A percentile compares a stretch with the other conserved stretches of the same genome.
Conservation (phyloP, 2,329 filamentous ascomycete genomes). For the Fusarium musae region DNA sequence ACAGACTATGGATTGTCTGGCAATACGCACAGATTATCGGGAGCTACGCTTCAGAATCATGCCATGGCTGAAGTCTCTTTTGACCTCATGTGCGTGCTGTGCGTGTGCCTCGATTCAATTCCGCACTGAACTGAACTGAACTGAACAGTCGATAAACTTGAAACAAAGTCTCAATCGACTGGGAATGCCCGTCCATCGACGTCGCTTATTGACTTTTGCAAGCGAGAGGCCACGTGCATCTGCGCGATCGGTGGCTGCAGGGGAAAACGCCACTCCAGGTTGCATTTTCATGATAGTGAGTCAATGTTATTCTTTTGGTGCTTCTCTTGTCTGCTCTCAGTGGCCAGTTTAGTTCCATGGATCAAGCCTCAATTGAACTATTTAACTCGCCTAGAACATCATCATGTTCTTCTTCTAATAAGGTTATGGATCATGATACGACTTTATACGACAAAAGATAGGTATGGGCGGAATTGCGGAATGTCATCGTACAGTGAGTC, state of each 20-base stretch:
- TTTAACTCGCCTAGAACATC: not conserved
- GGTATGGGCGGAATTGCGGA: not conserved
- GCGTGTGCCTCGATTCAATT: not conserved
- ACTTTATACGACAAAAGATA: not conserved
- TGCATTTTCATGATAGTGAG: not conserved
- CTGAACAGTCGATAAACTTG: not conserved
- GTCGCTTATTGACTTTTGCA: constrained; percentile 28
- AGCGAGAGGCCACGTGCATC: constrained; percentile 15
- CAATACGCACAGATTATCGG: not conserved
- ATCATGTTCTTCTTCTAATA: no score
- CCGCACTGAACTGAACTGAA: not conserved
- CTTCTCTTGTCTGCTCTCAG: not conserved
- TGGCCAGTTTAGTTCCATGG: not conserved
- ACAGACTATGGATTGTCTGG: not conserved
- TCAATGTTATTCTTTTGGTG: not conserved
- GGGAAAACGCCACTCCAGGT: constrained; percentile 2
- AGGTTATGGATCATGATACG: not conserved
- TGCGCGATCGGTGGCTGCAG: constrained; percentile 4
- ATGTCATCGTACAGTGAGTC: not conserved
- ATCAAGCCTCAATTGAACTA: not conserved
- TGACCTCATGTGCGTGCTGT: not conserved
- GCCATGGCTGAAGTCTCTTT: not conserved
- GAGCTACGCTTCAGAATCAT: not conserved
- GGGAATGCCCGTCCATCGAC: constrained; percentile 1
- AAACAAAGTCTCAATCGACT: constrained; percentile 22